Base-by-base conservation (phyloP, 2,329 filamentous ascomycete species). In the Sclerotinia subarctica region DNA sequence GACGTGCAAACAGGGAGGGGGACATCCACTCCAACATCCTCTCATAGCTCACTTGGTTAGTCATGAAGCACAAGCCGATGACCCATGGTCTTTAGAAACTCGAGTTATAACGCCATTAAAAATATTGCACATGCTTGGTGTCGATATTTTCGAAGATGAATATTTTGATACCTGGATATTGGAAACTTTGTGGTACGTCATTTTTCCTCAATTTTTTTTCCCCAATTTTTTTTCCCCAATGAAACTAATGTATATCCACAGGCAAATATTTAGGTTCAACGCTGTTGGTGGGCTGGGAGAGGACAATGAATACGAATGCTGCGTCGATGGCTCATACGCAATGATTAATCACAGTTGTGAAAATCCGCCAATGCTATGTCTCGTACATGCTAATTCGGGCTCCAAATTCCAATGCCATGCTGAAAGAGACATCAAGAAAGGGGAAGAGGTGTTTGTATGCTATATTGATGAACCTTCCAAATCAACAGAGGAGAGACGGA, bases 111-210 rank as follows among this genome's bases (percentile, higher is more conserved):
- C 3, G n/a, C 60, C 60, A 24, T 17, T 64, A 2, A 42, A 52
- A n/a, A 64, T 21, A 26, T 26, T 52, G 8, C 17, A 64, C 26
- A 11, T n/a, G 15, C 60, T 64, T 19, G 60, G 29, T 5, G 21
- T 64, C 13, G 46, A 64, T 64, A 21, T 42, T 3, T 52, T 64
- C 17, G 6, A 46, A 7, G 38, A 64, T 7, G 13, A 35, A 26
- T 44, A 29, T 8, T 62, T 49, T 49, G 60, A 52, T 26, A 17
- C 24, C 5, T 64, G 60, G 60, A 21, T 64, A 3, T 64, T 64
- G 15, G 17, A 52, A 42, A 64, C 46, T 26, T n/a, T 52, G 1
- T 52, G 60, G 59, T 52, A 52, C 13, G 11, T 42, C 19, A 29
- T 1, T 46, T 8, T 60, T 11, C 46, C 8, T 7, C 26, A n/a